Evolutionary conservation across 2,329 filamentous ascomycete species (phyloP).

Genomic region (Clarireedia homoeocarpa): DNA sequence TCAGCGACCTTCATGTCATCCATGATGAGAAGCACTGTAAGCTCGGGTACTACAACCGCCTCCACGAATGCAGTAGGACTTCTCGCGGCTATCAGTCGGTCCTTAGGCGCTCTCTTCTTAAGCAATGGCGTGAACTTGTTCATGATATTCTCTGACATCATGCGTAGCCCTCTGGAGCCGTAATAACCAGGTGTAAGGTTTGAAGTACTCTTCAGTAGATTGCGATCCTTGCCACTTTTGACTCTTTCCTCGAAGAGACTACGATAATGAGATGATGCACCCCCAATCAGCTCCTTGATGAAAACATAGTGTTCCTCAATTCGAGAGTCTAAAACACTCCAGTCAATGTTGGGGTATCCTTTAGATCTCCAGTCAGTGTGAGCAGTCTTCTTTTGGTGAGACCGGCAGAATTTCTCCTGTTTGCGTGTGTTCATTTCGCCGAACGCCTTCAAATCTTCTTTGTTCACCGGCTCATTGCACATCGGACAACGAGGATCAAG

Average conservation of each 20-base stretch:
- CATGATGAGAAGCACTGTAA: conserved; percentile 46
- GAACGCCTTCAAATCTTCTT: conserved; percentile 45
- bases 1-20: conserved; percentile 46
- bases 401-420: conserved; percentile 56
- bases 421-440: conserved; percentile 47
- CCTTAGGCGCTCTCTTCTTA: conserved; percentile 53
- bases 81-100: conserved; percentile 57
- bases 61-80: conserved; percentile 65
- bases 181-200: conserved; percentile 72
- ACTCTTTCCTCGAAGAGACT: conserved; percentile 47
- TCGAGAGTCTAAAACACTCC: conserved; percentile 52
- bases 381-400: conserved; percentile 52
- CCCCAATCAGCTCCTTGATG: conserved; percentile 52
- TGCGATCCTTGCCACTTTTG: conserved; percentile 49
- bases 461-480: conserved; percentile 54
- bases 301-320: conserved; percentile 47
- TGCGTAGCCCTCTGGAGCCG: conserved; percentile 62
- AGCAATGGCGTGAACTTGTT: conserved; percentile 50
- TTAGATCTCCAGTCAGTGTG: conserved; percentile 34
- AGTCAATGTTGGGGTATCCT: conserved; percentile 64
- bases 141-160: conserved; percentile 66
- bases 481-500: conserved; percentile 48
- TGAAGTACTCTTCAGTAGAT: conserved; percentile 45
- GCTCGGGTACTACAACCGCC: conserved; percentile 68
- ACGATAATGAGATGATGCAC: conserved; percentile 50